Evolutionary conservation across 164 flowering plant genomes (phyloP).

Genomic region (Aristolochia contorta): DNA sequence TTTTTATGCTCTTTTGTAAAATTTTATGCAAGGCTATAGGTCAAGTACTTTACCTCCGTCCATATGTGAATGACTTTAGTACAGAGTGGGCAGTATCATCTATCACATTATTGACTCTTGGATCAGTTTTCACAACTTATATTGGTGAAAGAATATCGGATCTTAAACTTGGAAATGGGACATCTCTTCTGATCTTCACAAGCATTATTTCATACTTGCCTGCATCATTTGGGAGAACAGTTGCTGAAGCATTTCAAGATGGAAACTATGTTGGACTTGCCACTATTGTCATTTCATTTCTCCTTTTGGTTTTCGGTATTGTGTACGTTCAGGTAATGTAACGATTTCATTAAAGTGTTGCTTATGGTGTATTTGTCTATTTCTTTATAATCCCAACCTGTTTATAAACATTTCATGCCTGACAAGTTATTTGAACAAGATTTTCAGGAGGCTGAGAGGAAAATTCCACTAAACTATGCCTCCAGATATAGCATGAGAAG

Average conservation of each 20-base stretch:
- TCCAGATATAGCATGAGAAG: conserved; percentile 65
- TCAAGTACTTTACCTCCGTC: conserved; percentile 87
- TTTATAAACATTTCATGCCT: too few relatives aligned
- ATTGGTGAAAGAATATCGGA: conserved; percentile 91
- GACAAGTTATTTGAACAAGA: conserved; percentile 13
- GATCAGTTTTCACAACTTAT: conserved; percentile 86
- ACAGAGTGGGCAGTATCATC: conserved; percentile 85
- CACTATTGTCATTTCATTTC: conserved; percentile 57
- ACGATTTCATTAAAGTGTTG: background rate
- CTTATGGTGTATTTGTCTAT: too few relatives aligned
- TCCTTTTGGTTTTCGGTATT: conserved; percentile 79
- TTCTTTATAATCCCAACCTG: background rate
- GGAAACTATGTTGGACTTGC: conserved; percentile 83
- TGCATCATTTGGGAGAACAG: conserved; percentile 95
- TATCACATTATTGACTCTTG: conserved; percentile 73
- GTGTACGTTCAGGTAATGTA: conserved; percentile 92
- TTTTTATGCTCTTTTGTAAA: background rate
- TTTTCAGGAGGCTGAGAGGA: conserved; percentile 98
- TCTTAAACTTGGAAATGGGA: conserved; percentile 97
- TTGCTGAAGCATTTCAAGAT: conserved; percentile 74
- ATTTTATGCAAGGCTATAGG: conserved; percentile 72
- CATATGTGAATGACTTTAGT: conserved; percentile 91
- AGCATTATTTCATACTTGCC: conserved; percentile 96
- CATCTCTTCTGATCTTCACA: conserved; percentile 93
- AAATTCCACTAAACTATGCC: conserved; percentile 98